Evolutionary conservation across 2,329 filamentous ascomycete genomes (phyloP).

Genomic region (Beauveria pseudobassiana): DNA sequence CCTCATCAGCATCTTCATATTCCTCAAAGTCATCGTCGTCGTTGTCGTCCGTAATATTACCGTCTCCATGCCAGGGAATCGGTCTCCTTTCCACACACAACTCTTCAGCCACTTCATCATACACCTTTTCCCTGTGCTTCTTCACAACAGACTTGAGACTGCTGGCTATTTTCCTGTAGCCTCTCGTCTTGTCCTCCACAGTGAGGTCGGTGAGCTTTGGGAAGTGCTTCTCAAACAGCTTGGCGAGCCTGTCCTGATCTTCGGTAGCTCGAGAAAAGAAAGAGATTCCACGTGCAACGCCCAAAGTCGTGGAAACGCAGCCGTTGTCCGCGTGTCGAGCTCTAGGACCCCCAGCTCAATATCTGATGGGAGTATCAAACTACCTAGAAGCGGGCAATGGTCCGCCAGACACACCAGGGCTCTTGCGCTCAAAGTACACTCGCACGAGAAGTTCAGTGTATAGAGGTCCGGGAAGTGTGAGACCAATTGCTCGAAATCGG

Average conservation of each 20-base stretch:
- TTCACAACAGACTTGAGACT: no score
- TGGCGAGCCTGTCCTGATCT: background rate
- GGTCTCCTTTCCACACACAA: no score
- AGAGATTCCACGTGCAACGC: background rate
- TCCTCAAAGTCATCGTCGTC: no score
- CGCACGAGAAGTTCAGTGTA: background rate
- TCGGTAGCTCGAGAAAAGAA: no score
- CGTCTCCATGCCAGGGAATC: no score
- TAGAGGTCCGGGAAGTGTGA: background rate
- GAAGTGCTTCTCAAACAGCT: background rate
- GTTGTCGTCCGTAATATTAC: no score
- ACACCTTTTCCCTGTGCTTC: no score
- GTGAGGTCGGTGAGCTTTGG: background rate
- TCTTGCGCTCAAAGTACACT: background rate
- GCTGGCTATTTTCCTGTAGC: background rate
- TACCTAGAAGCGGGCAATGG: background rate
- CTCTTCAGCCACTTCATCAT: no score
- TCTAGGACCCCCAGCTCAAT: background rate
- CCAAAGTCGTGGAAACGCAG: background rate
- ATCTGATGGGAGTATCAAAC: background rate
- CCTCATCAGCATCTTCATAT: no score
- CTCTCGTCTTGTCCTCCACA: background rate
- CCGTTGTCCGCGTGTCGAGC: background rate
- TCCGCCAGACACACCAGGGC: background rate
- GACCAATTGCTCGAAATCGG: background rate